Evolutionary conservation across 371 early-diverging fungal species (phyloP), one percentile per base, ranked within the genome.

Genomic region (Caulochytrium protostelioides): DNA sequence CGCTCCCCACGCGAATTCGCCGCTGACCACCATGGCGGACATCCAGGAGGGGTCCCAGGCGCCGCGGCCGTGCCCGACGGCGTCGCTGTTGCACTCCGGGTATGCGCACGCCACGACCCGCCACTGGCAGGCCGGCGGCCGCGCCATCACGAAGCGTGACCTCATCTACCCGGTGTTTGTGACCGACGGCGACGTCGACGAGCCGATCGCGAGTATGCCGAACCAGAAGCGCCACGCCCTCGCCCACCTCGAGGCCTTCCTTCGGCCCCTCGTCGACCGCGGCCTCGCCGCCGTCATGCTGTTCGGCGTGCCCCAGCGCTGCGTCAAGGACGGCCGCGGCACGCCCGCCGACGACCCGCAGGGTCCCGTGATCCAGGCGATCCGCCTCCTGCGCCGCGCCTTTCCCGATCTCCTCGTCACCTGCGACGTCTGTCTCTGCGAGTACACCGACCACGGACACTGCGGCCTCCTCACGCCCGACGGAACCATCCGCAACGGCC

Each of bases 381-480:
- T 90, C 43, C 57, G 68, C 32, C 44, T 83, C 15, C 54, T 95
- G 33, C 72, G 82, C 31, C 44, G 59, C 14, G 55, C 59, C 20
- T 95, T 79, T 56, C 87, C 92, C 0, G 46, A 63, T 4, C 52
- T 95, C 9, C 67, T 83, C 28, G 71, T 95, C 15, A 80, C 78
- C 13, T 83, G 85, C 54, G 95, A 95, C 52, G 74, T 92, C n/a
- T 95, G 95, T 44, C 56, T 95, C 7, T 95, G 95, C 57, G 87
- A 79, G 29, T 95, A 83, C 59, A 92, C 95, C 2, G 61, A 61
- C 14, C 94, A 92, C 55, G 95, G 95, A 3, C 91, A 92, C 54
- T 92, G 92, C 49, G 91, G 91, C 49, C 22, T 22, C 17, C 30
- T 42, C 15, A 14, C 9, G 4, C 36, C 21, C 12, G 84, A 87